phyloP scores from a whole-genome alignment of 805 yeast genomes.

The Limtongia smithiae region DNA sequence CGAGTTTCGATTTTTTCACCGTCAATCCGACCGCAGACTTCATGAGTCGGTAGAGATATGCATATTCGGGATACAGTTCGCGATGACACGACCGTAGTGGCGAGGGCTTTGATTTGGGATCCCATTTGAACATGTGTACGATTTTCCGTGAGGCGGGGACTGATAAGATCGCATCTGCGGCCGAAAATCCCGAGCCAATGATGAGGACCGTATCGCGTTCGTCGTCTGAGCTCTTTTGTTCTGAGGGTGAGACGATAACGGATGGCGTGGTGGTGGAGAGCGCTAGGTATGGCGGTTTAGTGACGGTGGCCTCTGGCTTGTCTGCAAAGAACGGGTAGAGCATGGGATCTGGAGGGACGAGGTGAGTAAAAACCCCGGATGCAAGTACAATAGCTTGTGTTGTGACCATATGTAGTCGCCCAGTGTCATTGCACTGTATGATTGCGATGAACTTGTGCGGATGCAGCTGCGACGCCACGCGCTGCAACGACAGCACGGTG shows the following conservation, averaged over 20 bases:
- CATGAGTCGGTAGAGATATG: slow-evolving; percentile 33
- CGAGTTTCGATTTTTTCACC: not conserved
- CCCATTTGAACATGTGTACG: slow-evolving; percentile 36
- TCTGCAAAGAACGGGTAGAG: slow-evolving; percentile 20
- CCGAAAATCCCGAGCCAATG: slow-evolving; percentile 38
- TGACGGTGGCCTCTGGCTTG: too few species aligned
- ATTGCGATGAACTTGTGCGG: slow-evolving; percentile 9
- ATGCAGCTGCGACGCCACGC: slow-evolving; percentile 11
- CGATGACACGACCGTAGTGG: slow-evolving; percentile 34
- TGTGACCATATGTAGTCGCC: slow-evolving; percentile 9
- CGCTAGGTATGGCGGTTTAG: too few species aligned
- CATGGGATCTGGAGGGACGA: slow-evolving; percentile 24
- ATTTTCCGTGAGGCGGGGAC: slow-evolving; percentile 7
- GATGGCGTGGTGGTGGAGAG: too few species aligned
- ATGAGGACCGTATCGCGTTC: slow-evolving; percentile 24
- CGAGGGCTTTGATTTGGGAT: slow-evolving; percentile 27
- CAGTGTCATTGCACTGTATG: slow-evolving; percentile 15
- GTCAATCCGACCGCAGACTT: slow-evolving; percentile 14
- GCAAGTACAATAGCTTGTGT: slow-evolving; percentile 30
- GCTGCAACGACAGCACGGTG: slow-evolving; percentile 25
- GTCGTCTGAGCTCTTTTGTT: too few species aligned
- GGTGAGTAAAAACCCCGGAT: slow-evolving; percentile 32
- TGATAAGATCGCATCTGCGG: slow-evolving; percentile 36
- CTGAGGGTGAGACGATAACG: too few species aligned
- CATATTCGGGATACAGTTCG: slow-evolving; percentile 38